Conservation (phyloP, 78 protist species). For the Tieghemostelium lacteum region DNA sequence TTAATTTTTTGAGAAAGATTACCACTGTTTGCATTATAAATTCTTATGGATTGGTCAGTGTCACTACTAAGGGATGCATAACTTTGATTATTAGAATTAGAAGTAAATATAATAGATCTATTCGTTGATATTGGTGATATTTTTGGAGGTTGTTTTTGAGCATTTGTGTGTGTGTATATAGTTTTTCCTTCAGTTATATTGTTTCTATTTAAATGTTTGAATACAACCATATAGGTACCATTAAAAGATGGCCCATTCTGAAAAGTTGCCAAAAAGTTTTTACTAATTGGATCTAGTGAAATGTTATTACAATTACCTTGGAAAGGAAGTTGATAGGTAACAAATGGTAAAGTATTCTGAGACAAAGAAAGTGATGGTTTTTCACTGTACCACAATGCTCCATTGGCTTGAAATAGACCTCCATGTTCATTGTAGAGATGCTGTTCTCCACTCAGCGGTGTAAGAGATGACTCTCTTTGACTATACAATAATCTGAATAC, state of each 20-base stretch:
- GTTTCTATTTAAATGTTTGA: slow-evolving; percentile 39
- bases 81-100: neutral
- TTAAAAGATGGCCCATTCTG: neutral
- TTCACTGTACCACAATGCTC: slow-evolving; percentile 13
- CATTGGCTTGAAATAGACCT: neutral
- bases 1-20: slow-evolving; percentile 1
- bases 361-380: too few relatives aligned
- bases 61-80: neutral
- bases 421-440: neutral
- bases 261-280: slow-evolving; percentile 30
- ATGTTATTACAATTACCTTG: slow-evolving; percentile 14
- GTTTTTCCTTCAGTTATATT: neutral
- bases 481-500: slow-evolving; percentile 6
- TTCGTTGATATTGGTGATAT: neutral
- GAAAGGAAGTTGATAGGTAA: neutral
- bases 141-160: neutral
- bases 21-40: slow-evolving; percentile 26
- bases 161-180: slow-evolving; percentile 9
- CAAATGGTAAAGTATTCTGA: neutral
- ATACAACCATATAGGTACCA: too few relatives aligned
- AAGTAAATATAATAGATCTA: slow-evolving; percentile 25
- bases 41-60: neutral
- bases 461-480: neutral
- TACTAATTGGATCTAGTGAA: neutral
- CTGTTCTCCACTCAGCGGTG: neutral